Conservation (phyloP, 345 rosid genomes). For the Pistacia vera region DNA sequence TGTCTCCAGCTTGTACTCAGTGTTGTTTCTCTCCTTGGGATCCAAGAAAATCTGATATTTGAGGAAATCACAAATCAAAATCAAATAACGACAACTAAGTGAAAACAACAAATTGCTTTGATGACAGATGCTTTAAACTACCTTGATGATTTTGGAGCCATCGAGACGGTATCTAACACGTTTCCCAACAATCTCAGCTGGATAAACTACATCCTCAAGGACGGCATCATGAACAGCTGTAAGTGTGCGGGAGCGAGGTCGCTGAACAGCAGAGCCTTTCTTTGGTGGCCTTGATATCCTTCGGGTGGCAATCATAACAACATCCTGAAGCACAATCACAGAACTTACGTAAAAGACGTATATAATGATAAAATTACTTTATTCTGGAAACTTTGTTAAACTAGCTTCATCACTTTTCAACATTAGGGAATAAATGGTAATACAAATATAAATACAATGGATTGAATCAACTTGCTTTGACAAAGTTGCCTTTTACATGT, state of each 20-base stretch:
- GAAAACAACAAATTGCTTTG: neutral
- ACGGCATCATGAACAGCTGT: constrained; percentile 82
- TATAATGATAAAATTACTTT: neutral
- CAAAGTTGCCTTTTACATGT: neutral
- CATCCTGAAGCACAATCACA: constrained; percentile 46
- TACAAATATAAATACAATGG: neutral
- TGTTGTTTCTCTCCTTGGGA: constrained; percentile 77
- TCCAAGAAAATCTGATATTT: constrained; percentile 65
- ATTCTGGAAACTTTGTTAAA: neutral
- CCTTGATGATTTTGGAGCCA: constrained; percentile 82
- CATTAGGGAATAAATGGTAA: neutral
- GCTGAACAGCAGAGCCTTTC: constrained; percentile 89
- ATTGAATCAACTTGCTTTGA: too few relatives aligned
- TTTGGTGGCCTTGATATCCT: constrained; percentile 87
- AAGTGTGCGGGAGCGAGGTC: constrained; percentile 81
- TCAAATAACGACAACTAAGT: neutral
- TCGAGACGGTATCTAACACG: constrained; percentile 73
- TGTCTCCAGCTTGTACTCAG: constrained; percentile 79
- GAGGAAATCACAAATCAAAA: neutral
- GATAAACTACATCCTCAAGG: constrained; percentile 82
- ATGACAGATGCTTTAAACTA: constrained; percentile 12
- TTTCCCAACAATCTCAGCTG: constrained; percentile 94
- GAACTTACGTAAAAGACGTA: neutral
- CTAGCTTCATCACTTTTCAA: neutral
- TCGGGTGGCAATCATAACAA: constrained; percentile 67